These are phyloP conservation scores for Lasiosphaeris hirsuta DNA, from an alignment of 495 filamentous ascomycete species.

Conservation along the genomic window DNA sequence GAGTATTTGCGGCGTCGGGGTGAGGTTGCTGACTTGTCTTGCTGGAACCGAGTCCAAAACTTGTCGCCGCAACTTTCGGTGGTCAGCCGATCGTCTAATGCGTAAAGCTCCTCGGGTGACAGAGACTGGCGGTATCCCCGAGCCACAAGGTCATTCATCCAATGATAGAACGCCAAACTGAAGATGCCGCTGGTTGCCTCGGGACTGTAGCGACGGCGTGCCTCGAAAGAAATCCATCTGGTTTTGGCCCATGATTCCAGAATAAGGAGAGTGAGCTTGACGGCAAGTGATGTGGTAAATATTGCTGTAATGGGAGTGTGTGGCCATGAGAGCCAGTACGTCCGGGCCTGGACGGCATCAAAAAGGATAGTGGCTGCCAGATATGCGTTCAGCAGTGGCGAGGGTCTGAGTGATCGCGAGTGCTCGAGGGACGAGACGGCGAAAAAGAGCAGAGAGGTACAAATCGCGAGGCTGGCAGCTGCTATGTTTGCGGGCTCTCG, in stretches of 20 bases:
- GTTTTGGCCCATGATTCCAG: neutral
- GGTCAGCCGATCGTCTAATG: constrained; percentile 45
- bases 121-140: constrained; percentile 43
- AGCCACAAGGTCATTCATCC: constrained; percentile 56
- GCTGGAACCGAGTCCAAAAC: neutral
- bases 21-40: neutral
- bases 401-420: neutral
- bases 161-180: constrained; percentile 52
- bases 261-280: neutral
- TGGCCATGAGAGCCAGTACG: neutral
- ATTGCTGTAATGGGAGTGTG: neutral
- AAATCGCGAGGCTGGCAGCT: no score
- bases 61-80: constrained; percentile 23
- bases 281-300: neutral
- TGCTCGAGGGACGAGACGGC: neutral
- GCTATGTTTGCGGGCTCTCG: no score
- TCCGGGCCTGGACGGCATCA: neutral
- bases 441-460: no score
- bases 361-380: neutral
- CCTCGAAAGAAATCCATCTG: neutral
- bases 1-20: neutral
- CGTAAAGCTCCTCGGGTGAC: constrained; percentile 44
- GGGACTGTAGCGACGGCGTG: constrained; percentile 32
- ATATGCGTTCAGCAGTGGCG: neutral
- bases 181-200: constrained; percentile 56